Percentiles rank a stretch among this genome's conserved stretches.
Conservation (phyloP, 345 rosid species). For the Moricandia moricandioides region DNA sequence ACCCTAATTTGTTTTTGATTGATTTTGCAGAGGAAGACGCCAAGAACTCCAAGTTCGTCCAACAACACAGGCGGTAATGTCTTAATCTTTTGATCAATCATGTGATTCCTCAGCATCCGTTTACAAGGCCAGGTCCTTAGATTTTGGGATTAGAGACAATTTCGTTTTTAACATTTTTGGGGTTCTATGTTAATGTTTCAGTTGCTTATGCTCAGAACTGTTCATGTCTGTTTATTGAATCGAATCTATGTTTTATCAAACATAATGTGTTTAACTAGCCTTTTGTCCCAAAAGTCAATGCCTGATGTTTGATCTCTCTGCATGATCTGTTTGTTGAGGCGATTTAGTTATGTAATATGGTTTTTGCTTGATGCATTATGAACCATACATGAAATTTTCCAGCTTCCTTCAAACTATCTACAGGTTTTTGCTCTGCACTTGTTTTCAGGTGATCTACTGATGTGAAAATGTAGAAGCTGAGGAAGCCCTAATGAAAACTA, state of each 20-base stretch:
- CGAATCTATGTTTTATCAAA: background rate
- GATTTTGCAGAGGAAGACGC: slow-evolving; percentile 80
- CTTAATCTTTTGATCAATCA: background rate
- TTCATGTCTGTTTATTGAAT: too few relatives aligned
- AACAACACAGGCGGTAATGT: slow-evolving; percentile 72
- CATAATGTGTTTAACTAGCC: background rate
- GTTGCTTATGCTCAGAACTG: too few relatives aligned
- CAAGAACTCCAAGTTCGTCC: slow-evolving; percentile 78
- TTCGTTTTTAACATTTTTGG: too few relatives aligned
- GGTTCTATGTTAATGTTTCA: too few relatives aligned
- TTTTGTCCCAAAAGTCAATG: background rate
- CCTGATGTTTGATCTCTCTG: background rate
- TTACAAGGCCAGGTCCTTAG: too few relatives aligned
- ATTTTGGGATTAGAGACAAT: too few relatives aligned
- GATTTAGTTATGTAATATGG: background rate
- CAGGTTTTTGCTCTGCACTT: background rate
- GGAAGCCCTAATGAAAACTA: slow-evolving; percentile 6
- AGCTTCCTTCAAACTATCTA: background rate
- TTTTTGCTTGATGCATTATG: slow-evolving; percentile 1
- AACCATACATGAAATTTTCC: background rate
- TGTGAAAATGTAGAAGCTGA: slow-evolving; percentile 1
- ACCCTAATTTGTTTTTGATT: slow-evolving; percentile 14
- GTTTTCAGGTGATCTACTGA: slow-evolving; percentile 25
- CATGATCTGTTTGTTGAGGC: background rate
- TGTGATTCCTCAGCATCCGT: too few relatives aligned